phyloP scores from a whole-genome alignment of 257 asterid genomes.

The Leptodermis oblonga region DNA sequence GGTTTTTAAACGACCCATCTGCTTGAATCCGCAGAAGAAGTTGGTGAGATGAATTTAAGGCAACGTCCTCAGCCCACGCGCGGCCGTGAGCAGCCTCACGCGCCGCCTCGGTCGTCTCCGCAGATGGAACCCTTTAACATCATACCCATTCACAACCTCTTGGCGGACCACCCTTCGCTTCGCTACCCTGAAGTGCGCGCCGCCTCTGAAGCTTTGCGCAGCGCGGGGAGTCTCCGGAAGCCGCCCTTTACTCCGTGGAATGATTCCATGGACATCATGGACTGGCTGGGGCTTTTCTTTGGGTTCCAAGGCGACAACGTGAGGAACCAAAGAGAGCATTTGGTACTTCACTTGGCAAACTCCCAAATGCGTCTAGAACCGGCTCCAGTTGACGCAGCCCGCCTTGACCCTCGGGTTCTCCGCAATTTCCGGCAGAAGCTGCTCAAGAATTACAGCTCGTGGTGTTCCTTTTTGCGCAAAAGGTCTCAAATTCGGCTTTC shows the following conservation, averaged over 20 bases:
- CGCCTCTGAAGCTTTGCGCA: slow-evolving; percentile 65
- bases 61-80: slow-evolving; percentile 50
- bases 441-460: slow-evolving; percentile 60
- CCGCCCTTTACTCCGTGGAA: slow-evolving; percentile 68
- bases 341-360: slow-evolving; percentile 87
- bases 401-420: slow-evolving; percentile 69
- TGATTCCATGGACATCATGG: slow-evolving; percentile 65
- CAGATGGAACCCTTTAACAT: slow-evolving; percentile 42
- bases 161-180: slow-evolving; percentile 78
- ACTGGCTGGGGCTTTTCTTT: slow-evolving; percentile 92
- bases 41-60: slow-evolving; percentile 54
- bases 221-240: slow-evolving; percentile 58
- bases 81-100: slow-evolving; percentile 43
- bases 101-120: slow-evolving; percentile 38
- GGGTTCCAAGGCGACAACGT: slow-evolving; percentile 92
- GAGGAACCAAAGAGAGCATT: slow-evolving; percentile 81
- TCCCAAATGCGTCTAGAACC: slow-evolving; percentile 85
- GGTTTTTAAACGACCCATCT: slow-evolving; percentile 13
- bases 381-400: slow-evolving; percentile 49
- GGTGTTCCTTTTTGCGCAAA: slow-evolving; percentile 82
- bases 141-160: slow-evolving; percentile 67
- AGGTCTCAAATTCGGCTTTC: slow-evolving; percentile 71
- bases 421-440: slow-evolving; percentile 65
- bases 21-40: slow-evolving; percentile 15
- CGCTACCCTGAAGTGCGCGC: slow-evolving; percentile 84